phyloP scores from a whole-genome alignment of 306 rosid genomes.

The Fragaria ananassa region DNA sequence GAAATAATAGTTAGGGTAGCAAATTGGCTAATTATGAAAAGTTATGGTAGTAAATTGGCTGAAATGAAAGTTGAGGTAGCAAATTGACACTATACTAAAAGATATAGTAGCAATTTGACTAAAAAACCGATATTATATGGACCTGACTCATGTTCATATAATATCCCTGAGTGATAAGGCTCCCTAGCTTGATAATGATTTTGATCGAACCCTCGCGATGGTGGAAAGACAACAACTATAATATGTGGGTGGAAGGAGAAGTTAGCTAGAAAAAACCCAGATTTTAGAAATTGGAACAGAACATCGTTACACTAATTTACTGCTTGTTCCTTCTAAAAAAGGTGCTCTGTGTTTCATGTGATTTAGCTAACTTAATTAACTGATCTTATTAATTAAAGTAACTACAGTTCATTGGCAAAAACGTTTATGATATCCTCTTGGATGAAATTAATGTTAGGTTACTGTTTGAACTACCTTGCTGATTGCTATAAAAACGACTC shows the following conservation, averaged over 20 bases:
- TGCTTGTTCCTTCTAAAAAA: neutral
- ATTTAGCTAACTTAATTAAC: neutral
- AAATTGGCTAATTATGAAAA: too few species aligned
- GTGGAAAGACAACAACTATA: neutral
- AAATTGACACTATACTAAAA: too few species aligned
- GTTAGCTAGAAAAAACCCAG: neutral
- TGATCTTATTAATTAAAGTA: neutral
- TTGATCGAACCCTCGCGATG: neutral
- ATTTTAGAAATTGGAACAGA: neutral
- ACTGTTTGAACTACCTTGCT: neutral
- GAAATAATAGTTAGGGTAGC: too few species aligned
- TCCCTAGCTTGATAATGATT: too few species aligned
- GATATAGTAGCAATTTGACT: too few species aligned
- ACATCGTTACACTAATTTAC: neutral
- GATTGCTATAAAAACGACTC: too few species aligned
- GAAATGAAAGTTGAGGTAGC: too few species aligned
- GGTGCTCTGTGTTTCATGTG: too few species aligned
- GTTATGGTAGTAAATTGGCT: too few species aligned
- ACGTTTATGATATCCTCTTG: too few species aligned
- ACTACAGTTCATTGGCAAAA: neutral
- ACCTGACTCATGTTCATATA: too few species aligned
- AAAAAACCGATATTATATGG: too few species aligned
- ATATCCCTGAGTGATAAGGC: neutral
- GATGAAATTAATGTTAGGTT: neutral
- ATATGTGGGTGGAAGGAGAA: neutral